A percentile compares a stretch with the other conserved stretches of the same genome.
phyloP scores from a whole-genome alignment of 768 basidiomycete species.

The Mrakia hoshinonis region DNA sequence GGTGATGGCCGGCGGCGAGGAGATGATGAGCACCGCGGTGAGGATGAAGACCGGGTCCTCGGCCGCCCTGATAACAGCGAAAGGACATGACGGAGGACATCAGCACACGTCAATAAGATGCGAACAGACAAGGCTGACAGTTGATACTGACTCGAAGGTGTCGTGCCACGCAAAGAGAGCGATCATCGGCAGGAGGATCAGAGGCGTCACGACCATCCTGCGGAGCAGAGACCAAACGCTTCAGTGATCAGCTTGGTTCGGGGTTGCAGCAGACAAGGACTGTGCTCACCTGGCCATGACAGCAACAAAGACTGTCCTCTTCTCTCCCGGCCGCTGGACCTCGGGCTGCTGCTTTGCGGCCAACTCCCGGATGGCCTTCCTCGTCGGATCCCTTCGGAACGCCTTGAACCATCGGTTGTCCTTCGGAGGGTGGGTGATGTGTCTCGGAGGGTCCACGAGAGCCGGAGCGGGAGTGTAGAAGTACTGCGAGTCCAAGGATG shows the following conservation, averaged over 20 bases:
- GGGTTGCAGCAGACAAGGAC: background rate
- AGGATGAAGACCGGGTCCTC: constrained; percentile 54
- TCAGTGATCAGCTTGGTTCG: no score
- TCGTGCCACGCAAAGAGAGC: constrained; percentile 50
- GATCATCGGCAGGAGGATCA: constrained; percentile 68
- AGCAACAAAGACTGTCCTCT: constrained; percentile 70
- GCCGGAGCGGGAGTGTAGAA: constrained; percentile 21
- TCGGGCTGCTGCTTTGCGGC: constrained; percentile 3
- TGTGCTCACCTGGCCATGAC: constrained; percentile 48
- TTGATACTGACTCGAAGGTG: constrained; percentile 33
- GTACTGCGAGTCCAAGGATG: background rate
- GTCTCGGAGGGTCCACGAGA: background rate
- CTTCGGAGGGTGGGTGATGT: constrained; percentile 9
- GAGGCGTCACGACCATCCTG: constrained; percentile 78
- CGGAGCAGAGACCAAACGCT: background rate
- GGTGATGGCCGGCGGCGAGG: constrained; percentile 40
- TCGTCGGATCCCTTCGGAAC: background rate
- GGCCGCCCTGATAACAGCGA: constrained; percentile 32
- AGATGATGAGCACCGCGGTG: constrained; percentile 69
- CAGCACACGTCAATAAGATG: background rate
- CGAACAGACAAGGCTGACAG: background rate
- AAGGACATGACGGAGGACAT: no score
- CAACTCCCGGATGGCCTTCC: constrained; percentile 2
- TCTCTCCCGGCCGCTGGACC: constrained; percentile 52
- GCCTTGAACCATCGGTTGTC: background rate